Conservation (phyloP, 148 eudicot genomes). For the Nyssa sinensis region DNA sequence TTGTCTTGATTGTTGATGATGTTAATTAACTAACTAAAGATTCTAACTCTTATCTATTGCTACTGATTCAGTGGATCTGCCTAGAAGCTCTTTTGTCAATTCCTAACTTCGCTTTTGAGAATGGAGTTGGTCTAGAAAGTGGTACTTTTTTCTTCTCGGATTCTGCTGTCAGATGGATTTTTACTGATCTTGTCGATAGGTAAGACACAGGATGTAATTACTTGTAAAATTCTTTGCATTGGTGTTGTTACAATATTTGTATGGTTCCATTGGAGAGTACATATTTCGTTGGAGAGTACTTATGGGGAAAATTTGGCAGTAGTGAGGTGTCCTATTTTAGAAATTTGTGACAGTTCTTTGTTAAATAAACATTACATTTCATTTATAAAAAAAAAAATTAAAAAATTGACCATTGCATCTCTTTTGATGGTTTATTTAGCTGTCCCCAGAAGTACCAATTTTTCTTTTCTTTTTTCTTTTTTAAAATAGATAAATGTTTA, state of each 20-base stretch:
- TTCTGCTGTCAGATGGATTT: slow-evolving; percentile 42
- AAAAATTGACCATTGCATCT: too few species aligned
- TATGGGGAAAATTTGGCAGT: neutral
- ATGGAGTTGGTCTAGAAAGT: slow-evolving; percentile 39
- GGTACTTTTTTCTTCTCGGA: slow-evolving; percentile 53
- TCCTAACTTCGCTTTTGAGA: slow-evolving; percentile 47
- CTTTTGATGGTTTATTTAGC: neutral
- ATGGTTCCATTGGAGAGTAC: neutral
- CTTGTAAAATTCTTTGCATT: too few species aligned
- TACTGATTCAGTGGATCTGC: slow-evolving; percentile 73
- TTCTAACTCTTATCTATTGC: slow-evolving; percentile 14
- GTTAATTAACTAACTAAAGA: neutral
- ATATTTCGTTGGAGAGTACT: neutral
- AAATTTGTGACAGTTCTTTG: neutral
- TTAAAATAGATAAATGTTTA: too few species aligned
- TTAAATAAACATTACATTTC: slow-evolving; percentile 1
- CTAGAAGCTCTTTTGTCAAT: slow-evolving; percentile 71
- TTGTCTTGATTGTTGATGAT: neutral
- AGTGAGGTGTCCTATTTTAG: neutral
- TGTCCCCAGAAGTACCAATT: neutral
- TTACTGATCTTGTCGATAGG: slow-evolving; percentile 86
- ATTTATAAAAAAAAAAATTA: too few species aligned
- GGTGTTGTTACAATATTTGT: slow-evolving; percentile 2
- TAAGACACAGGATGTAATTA: slow-evolving; percentile 26
- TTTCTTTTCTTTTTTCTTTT: too few species aligned